phyloP scores from a whole-genome alignment of 179 eudicot genomes.

The Patellifolia procumbens region DNA sequence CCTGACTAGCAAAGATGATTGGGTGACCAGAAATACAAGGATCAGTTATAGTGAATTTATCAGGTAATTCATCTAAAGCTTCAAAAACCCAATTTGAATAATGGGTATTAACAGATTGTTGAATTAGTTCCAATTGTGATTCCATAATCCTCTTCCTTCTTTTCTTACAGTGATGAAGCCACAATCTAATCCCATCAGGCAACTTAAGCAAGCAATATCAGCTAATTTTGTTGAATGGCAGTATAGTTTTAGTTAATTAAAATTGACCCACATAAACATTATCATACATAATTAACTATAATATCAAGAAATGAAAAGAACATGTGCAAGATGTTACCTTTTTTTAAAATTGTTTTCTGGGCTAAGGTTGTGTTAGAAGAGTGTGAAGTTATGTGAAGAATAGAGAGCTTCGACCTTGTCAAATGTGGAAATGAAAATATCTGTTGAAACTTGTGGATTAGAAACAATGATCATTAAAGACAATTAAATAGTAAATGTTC shows the following conservation, averaged over 20 bases:
- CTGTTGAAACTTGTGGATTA: constrained; percentile 28
- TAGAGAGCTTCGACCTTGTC: constrained; percentile 14
- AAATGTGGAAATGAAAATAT: constrained; percentile 34
- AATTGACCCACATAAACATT: not conserved
- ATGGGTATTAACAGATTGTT: constrained; percentile 51
- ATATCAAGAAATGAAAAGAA: not conserved
- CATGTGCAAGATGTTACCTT: not conserved
- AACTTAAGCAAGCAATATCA: constrained; percentile 33
- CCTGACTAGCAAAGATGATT: constrained; percentile 76
- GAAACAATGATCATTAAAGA: constrained; percentile 28
- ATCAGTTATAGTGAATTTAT: constrained; percentile 74
- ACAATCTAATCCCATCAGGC: constrained; percentile 72
- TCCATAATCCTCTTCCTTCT: constrained; percentile 51
- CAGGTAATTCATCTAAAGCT: constrained; percentile 69
- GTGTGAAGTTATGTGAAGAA: constrained; percentile 15
- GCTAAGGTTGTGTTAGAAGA: not conserved
- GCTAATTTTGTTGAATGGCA: constrained; percentile 19
- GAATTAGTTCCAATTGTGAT: constrained; percentile 50
- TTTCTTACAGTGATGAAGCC: constrained; percentile 22
- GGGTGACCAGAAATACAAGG: constrained; percentile 83
- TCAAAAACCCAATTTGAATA: constrained; percentile 68
- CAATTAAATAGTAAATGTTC: constrained; percentile 22
- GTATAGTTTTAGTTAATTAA: constrained; percentile 17
- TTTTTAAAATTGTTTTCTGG: not conserved
- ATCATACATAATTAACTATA: not conserved